Conservation (phyloP, 495 filamentous ascomycete species). For the Rostrohypoxylon terebratum region DNA sequence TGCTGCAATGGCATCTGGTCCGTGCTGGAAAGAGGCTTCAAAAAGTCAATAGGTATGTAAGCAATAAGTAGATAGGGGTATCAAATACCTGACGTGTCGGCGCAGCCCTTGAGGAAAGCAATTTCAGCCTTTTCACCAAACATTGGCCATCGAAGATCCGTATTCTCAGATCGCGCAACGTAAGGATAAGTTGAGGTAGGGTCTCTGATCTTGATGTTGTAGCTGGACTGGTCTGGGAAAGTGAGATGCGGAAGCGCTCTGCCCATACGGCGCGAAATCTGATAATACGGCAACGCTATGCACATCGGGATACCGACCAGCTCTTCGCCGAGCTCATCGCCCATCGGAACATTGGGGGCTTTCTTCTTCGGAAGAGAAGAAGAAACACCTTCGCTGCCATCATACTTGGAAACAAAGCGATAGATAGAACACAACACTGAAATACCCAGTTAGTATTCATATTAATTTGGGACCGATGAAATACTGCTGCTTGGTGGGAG, state of each 20-base stretch:
- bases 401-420: constrained; percentile 63
- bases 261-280: constrained; percentile 61
- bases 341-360: constrained; percentile 59
- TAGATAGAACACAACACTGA: constrained; percentile 63
- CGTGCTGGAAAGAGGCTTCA: constrained; percentile 58
- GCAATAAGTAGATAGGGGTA: neutral
- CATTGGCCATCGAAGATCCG: constrained; percentile 64
- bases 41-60: constrained; percentile 28
- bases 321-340: constrained; percentile 61
- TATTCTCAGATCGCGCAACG: constrained; percentile 61
- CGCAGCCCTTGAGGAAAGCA: constrained; percentile 60
- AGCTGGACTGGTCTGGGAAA: constrained; percentile 63
- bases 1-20: constrained; percentile 58
- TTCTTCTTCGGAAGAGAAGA: constrained; percentile 50
- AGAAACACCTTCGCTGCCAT: constrained; percentile 63
- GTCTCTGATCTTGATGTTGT: constrained; percentile 64
- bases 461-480: neutral
- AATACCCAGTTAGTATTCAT: constrained; percentile 14
- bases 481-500: neutral
- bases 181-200: constrained; percentile 61
- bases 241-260: constrained; percentile 62
- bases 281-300: constrained; percentile 61
- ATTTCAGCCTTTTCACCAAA: constrained; percentile 63
- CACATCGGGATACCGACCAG: constrained; percentile 60
- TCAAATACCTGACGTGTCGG: constrained; percentile 54